These are phyloP conservation scores for Exidia glandulosa DNA, from an alignment of 768 basidiomycete genomes.

Conservation along the genomic window DNA sequence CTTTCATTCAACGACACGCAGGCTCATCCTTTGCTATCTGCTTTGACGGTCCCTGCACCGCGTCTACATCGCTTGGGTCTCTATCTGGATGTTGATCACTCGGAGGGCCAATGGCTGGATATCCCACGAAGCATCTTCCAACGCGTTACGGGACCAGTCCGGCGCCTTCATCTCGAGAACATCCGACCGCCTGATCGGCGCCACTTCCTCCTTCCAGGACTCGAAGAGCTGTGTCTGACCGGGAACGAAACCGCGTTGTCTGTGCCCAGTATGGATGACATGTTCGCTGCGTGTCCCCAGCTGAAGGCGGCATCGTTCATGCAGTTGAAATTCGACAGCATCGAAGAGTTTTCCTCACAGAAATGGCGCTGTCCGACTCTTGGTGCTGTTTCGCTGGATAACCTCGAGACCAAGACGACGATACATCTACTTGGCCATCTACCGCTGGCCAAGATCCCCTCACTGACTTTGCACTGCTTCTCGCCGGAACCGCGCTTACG, in stretches of 20 bases:
- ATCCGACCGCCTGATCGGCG: not conserved
- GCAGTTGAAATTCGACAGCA: not conserved
- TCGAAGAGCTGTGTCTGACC: not conserved
- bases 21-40: not conserved
- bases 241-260: not conserved
- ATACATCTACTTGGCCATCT: too few relatives aligned
- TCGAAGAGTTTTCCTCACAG: not conserved
- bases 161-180: not conserved
- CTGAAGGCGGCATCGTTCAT: not conserved
- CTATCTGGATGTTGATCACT: not conserved
- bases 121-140: not conserved
- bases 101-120: not conserved
- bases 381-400: too few relatives aligned
- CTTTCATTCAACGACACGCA: not conserved
- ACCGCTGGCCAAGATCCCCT: too few relatives aligned
- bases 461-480: too few relatives aligned
- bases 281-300: not conserved
- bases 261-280: not conserved
- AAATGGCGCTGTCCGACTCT: not conserved
- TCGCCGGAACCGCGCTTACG: too few relatives aligned
- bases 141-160: not conserved
- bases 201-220: not conserved
- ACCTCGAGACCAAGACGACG: too few relatives aligned
- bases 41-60: not conserved
- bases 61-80: not conserved